A percentile compares a stretch with the other conserved stretches of the same genome.
Conservation (phyloP, 2,329 filamentous ascomycete genomes). For the Cercospora sp. region DNA sequence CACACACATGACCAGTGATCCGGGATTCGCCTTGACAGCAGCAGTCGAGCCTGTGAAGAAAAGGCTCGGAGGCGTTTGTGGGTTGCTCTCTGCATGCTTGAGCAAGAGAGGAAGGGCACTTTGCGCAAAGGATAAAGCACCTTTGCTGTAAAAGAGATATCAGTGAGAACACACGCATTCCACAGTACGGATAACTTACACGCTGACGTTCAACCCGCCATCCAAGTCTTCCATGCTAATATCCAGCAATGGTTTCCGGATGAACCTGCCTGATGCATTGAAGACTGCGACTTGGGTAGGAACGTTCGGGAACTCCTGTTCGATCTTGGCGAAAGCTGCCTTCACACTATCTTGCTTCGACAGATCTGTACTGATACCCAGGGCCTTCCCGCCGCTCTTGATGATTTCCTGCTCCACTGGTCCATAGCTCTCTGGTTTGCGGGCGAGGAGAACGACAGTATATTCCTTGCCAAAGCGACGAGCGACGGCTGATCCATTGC, state of each 20-base stretch:
- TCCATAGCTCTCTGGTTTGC: conserved; percentile 63
- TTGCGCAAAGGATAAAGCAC: conserved; percentile 74
- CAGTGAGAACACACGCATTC: background rate
- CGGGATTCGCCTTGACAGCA: conserved; percentile 63
- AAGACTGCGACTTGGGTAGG: conserved; percentile 61
- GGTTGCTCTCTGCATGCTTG: conserved; percentile 51
- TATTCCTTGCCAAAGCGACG: conserved; percentile 62
- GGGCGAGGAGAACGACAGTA: conserved; percentile 70
- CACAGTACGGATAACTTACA: conserved; percentile 39
- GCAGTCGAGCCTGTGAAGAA: conserved; percentile 86
- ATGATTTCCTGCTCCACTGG: conserved; percentile 68
- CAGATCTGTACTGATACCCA: conserved; percentile 67
- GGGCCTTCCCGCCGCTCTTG: conserved; percentile 62
- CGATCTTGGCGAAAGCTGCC: conserved; percentile 61
- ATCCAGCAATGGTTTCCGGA: conserved; percentile 60
- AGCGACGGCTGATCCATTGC: conserved; percentile 63
- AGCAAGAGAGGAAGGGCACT: conserved; percentile 68
- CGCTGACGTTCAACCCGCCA: conserved; percentile 50
- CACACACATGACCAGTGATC: conserved; percentile 63
- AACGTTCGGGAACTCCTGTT: conserved; percentile 55
- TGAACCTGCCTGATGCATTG: conserved; percentile 62
- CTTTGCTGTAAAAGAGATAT: conserved; percentile 48
- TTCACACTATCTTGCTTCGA: conserved; percentile 55
- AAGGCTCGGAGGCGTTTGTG: conserved; percentile 69
- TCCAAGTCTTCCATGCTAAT: conserved; percentile 58